Evolutionary conservation across 495 filamentous ascomycete species (phyloP).

Genomic region (Elaphomyces granulatus): DNA sequence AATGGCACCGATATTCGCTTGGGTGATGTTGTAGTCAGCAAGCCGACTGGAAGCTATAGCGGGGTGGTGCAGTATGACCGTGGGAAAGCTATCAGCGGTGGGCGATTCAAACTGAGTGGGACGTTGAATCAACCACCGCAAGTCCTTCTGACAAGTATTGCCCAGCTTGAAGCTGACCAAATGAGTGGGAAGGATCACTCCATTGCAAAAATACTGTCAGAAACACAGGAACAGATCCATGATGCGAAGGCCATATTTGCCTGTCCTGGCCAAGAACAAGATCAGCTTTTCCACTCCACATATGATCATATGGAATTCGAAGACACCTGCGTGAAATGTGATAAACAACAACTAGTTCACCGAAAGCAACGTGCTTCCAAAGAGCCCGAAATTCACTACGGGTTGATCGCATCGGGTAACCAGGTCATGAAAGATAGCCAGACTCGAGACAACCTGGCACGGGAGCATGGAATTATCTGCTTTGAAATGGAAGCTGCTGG

Average conservation of each 20-base stretch:
- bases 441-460: slow-evolving; percentile 14
- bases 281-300: slow-evolving; percentile 12
- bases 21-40: slow-evolving; percentile 32
- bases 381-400: slow-evolving; percentile 15
- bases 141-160: slow-evolving; percentile 14
- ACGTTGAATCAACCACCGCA: slow-evolving; percentile 17
- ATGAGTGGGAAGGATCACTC: slow-evolving; percentile 1
- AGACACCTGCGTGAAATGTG: slow-evolving; percentile 7
- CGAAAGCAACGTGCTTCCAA: slow-evolving; percentile 2
- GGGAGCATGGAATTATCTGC: slow-evolving; percentile 10
- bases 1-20: slow-evolving; percentile 24
- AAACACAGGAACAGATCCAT: slow-evolving; percentile 6
- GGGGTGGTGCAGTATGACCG: slow-evolving; percentile 31
- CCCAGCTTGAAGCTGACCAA: slow-evolving; percentile 9
- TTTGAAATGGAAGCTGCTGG: slow-evolving; percentile 25
- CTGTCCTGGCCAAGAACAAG: slow-evolving; percentile 6
- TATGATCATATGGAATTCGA: slow-evolving; percentile 10
- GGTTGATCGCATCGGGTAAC: slow-evolving; percentile 22
- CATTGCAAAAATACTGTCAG: slow-evolving; percentile 4
- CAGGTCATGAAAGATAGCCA: slow-evolving; percentile 20
- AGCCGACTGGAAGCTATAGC: slow-evolving; percentile 13
- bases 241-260: slow-evolving; percentile 9
- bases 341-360: slow-evolving; percentile 4
- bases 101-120: slow-evolving; percentile 18
- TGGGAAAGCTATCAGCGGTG: slow-evolving; percentile 17